Evolutionary conservation across 148 eudicot genomes (phyloP).

Genomic region (Rhododendron kiyosumense): DNA sequence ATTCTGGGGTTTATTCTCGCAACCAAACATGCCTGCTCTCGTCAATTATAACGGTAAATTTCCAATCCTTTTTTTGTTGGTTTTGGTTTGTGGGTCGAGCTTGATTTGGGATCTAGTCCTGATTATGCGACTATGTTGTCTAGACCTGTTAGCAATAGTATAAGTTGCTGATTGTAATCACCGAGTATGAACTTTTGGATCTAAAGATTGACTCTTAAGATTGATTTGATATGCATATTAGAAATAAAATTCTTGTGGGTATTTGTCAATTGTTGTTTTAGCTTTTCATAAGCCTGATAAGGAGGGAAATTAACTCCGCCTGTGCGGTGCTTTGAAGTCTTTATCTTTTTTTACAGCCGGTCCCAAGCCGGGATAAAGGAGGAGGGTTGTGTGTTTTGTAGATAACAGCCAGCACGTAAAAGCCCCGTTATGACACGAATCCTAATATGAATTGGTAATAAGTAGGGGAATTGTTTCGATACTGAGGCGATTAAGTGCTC

Average conservation of each 20-base stretch:
- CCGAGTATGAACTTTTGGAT: neutral
- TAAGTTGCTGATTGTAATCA: neutral
- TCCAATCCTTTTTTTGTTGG: neutral
- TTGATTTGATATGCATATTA: neutral
- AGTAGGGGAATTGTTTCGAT: neutral
- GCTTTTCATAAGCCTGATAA: neutral
- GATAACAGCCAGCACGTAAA: neutral
- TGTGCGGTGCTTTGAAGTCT: neutral
- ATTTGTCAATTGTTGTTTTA: neutral
- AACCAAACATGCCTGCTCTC: conserved; percentile 60
- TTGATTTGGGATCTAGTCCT: neutral
- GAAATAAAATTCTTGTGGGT: neutral
- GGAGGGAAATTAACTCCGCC: neutral
- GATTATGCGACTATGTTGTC: neutral
- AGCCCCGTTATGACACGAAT: neutral
- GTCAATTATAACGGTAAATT: conserved; percentile 76
- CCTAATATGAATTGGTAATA: neutral
- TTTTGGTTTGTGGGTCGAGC: neutral
- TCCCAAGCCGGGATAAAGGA: neutral
- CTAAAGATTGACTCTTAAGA: neutral
- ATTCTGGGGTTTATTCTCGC: conserved; percentile 12
- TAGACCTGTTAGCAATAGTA: neutral
- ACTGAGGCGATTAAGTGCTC: neutral
- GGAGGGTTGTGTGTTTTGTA: neutral
- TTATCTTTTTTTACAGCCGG: no score